Percentiles rank a stretch among this genome's conserved stretches.
Conservation (phyloP, 108 stramenopile genomes). For the Mayamaea pseudoterrestris region DNA sequence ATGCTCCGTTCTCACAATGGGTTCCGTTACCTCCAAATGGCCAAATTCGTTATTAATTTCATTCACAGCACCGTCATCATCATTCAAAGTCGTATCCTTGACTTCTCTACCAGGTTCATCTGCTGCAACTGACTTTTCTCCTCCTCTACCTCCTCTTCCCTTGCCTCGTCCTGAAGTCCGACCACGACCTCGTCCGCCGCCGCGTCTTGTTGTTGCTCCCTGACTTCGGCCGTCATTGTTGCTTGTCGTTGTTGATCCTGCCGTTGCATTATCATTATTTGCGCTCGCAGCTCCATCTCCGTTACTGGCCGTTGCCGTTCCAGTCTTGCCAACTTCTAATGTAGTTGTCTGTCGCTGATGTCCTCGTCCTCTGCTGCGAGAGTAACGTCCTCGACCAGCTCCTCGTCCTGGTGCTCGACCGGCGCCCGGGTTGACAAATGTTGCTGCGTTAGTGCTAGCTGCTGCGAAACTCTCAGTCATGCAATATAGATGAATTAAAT, state of each 20-base stretch:
- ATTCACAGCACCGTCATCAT: not conserved
- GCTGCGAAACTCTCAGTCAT: no score
- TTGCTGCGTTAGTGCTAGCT: no score
- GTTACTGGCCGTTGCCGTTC: not conserved
- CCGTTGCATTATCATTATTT: conserved; percentile 4
- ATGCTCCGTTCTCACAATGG: not conserved
- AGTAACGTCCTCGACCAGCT: no score
- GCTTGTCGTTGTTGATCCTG: not conserved
- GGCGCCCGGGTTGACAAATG: no score
- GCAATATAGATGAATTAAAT: no score
- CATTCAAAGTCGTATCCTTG: not conserved
- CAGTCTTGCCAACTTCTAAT: no score
- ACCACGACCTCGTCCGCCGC: conserved; percentile 2
- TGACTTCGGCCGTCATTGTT: conserved; percentile 8
- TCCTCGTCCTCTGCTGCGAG: no score
- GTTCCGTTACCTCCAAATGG: not conserved
- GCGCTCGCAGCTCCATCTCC: not conserved
- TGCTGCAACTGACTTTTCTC: not conserved
- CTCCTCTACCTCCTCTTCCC: conserved; percentile 9
- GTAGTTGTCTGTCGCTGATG: no score
- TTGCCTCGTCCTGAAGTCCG: not conserved
- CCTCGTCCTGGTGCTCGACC: no score
- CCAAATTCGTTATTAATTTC: not conserved
- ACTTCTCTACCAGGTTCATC: not conserved
- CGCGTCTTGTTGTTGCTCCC: conserved; percentile 13